A percentile compares a stretch with the other conserved stretches of the same genome.
These are phyloP conservation scores for Emmonsia crescens DNA, from an alignment of 2,329 filamentous ascomycete genomes.

Conservation along the genomic window DNA sequence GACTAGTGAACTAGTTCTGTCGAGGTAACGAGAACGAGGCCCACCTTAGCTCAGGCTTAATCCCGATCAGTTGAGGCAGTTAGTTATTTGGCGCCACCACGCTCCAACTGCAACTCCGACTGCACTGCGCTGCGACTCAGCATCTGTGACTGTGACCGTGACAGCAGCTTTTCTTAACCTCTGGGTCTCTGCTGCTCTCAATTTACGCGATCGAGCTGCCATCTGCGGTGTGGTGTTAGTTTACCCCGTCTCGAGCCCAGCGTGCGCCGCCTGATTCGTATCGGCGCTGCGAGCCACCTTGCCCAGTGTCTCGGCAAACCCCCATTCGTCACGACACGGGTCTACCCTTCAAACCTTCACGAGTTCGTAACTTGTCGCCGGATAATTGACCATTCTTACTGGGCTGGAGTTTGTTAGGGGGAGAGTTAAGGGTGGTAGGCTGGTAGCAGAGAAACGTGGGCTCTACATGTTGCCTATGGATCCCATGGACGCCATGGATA, in stretches of 20 bases:
- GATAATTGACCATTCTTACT: neutral
- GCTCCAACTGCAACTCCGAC: neutral
- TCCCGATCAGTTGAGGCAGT: neutral
- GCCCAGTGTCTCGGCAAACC: neutral
- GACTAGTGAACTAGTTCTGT: neutral
- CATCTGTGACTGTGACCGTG: slow-evolving; percentile 8
- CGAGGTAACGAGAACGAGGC: neutral
- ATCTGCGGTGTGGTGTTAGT: neutral
- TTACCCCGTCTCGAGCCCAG: neutral
- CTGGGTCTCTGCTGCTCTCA: neutral
- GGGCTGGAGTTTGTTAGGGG: neutral
- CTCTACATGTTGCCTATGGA: neutral
- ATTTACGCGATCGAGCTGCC: neutral
- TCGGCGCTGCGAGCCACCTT: neutral
- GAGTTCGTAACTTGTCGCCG: neutral
- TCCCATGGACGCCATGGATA: slow-evolving; percentile 33
- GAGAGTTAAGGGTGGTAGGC: neutral
- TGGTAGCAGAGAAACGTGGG: neutral
- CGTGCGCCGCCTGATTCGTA: neutral
- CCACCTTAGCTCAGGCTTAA: neutral
- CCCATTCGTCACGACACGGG: neutral
- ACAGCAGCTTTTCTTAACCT: neutral
- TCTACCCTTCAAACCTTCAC: neutral
- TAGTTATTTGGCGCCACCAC: neutral
- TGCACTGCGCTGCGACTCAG: slow-evolving; percentile 2